Percentiles rank a stretch among this genome's conserved stretches.
phyloP scores from a whole-genome alignment of 129 eudicot genomes.

The Artemisia annua region DNA sequence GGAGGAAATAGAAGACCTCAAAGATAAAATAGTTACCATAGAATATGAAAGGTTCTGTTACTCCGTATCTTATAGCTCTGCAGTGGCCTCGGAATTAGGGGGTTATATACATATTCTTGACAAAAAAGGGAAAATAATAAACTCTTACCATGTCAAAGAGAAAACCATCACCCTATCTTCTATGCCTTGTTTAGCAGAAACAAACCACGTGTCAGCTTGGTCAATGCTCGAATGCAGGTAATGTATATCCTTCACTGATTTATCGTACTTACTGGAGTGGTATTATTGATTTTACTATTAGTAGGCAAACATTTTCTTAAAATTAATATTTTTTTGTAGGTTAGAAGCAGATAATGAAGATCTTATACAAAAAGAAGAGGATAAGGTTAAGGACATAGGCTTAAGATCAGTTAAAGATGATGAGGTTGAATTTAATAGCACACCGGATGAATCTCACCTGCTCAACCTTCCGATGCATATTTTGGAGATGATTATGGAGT shows the following conservation, averaged over 20 bases:
- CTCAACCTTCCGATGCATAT: constrained; percentile 11
- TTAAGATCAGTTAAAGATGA: not conserved
- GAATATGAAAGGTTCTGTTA: not conserved
- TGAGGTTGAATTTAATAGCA: not conserved
- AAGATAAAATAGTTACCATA: constrained; percentile 11
- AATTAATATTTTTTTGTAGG: not conserved
- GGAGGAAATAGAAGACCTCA: constrained; percentile 11
- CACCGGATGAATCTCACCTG: not conserved
- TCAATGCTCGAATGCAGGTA: constrained; percentile 24
- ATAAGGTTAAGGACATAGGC: not conserved
- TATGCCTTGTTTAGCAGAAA: constrained; percentile 3
- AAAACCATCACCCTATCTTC: constrained; percentile 1
- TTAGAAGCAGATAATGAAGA: not conserved
- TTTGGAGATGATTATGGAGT: constrained; percentile 8
- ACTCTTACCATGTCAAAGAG: constrained; percentile 17
- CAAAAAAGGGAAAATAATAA: not conserved
- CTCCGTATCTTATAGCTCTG: not conserved
- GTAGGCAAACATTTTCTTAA: not conserved
- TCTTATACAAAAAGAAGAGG: not conserved
- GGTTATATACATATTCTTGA: constrained; percentile 19
- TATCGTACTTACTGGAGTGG: not conserved
- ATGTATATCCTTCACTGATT: not conserved
- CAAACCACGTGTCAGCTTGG: not conserved
- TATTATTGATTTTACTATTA: not conserved
- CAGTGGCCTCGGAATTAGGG: not conserved